A percentile compares a stretch with the other conserved stretches of the same genome.
phyloP scores from a whole-genome alignment of 2,329 filamentous ascomycete genomes.

The Cytospora mali region DNA sequence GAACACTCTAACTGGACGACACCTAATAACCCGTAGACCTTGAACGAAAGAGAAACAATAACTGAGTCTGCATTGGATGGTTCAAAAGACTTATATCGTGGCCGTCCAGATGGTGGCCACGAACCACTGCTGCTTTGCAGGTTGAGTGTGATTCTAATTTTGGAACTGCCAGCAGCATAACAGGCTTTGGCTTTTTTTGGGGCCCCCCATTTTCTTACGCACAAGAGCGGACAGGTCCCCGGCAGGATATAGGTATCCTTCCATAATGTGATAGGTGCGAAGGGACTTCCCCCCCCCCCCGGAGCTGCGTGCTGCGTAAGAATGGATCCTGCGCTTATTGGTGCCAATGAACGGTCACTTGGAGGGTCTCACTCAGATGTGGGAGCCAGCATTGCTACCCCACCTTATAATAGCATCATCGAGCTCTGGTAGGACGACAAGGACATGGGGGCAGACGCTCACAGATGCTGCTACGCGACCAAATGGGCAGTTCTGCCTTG shows the following conservation, averaged over 20 bases:
- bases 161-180: constrained; percentile 36
- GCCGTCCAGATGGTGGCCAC: constrained; percentile 47
- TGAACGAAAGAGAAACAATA: constrained; percentile 46
- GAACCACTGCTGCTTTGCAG: constrained; percentile 34
- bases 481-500: constrained; percentile 37
- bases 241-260: constrained; percentile 16
- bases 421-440: constrained; percentile 27
- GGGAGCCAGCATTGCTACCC: constrained; percentile 36
- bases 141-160: constrained; percentile 48
- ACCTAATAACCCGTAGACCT: constrained; percentile 52
- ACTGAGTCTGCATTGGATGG: constrained; percentile 44
- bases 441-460: constrained; percentile 27
- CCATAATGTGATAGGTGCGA: constrained; percentile 14
- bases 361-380: constrained; percentile 36
- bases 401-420: constrained; percentile 31
- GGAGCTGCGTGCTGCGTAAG: constrained; percentile 21
- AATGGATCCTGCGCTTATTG: constrained; percentile 35
- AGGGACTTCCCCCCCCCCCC: constrained; percentile 23
- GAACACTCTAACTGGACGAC: constrained; percentile 50
- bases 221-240: constrained; percentile 28
- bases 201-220: constrained; percentile 32
- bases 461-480: constrained; percentile 36
- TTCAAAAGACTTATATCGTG: constrained; percentile 61
- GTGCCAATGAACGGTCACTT: constrained; percentile 34
- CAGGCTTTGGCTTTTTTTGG: constrained; percentile 47